Evolutionary conservation across 2,329 filamentous ascomycete genomes (phyloP), one percentile per base, ranked within the genome.

Genomic region (Sodiomyces alkalinus): DNA sequence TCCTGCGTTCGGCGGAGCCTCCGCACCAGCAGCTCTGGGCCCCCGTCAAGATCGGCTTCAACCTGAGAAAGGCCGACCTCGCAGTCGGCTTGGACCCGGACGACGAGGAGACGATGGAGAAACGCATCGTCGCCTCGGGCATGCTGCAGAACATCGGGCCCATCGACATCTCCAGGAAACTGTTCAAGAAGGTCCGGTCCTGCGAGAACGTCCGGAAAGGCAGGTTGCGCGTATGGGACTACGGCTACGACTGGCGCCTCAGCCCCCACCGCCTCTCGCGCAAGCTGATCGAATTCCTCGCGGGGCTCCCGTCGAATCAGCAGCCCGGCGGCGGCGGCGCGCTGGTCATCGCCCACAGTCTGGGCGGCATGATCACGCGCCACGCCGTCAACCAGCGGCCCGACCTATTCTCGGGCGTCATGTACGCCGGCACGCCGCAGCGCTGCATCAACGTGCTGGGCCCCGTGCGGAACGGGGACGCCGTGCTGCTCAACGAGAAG

Each of bases 61-160:
- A 92, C 41, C 69, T 94, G 35, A 76, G 86, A 31, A 93, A 90
- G 46, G 86, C 87, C 3, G 82, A 96, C 46, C 62, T 96, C 4
- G 83, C 92, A 47, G 77, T 96, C 7, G 86, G 85, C 0, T 55
- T 94, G 4, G 67, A 80, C 10, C 71, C 71, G 2, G 78, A 85
- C 41, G 86, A 92, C 32, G 87, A 94, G 44, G 78, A 83, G 41
- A 66, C 58, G 5, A 90, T 90, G 73, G 73, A 80, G 38, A 68
- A 92, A 33, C 74, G 62, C n/a, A 83, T 96, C 34, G 78, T 85
- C 28, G 66, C 86, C 0, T 83, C 75, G 3, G 85, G 85, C 6
- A 92, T 93, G 71, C 62, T 94, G n/a, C 77, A 82, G 24, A 75
- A 92, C 43, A 82, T 94, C 36, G 87, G 87, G 0, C 85, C 85